Percentiles rank a stretch among this genome's conserved stretches.
phyloP scores from a whole-genome alignment of 1,284 basidiomycete genomes.

The Flammula alnicola region DNA sequence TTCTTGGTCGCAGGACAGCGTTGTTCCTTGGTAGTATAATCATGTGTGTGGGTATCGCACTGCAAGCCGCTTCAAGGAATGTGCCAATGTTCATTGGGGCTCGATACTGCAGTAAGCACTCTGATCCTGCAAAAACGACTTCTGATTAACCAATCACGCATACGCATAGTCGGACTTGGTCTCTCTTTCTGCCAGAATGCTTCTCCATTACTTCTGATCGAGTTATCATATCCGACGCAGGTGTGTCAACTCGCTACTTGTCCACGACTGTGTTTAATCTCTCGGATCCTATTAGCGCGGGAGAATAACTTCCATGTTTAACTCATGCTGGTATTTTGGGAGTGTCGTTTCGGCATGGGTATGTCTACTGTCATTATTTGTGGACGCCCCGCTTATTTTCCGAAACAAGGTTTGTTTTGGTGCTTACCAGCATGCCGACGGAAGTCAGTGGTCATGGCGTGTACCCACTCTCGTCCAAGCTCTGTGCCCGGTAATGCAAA shows the following conservation, averaged over 20 bases:
- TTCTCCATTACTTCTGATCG: slow-evolving; percentile 67
- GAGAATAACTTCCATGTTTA: slow-evolving; percentile 65
- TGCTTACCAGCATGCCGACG: slow-evolving; percentile 49
- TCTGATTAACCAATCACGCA: slow-evolving; percentile 1
- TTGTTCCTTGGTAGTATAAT: slow-evolving; percentile 62
- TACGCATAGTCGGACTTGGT: slow-evolving; percentile 61
- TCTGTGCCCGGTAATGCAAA: slow-evolving; percentile 62
- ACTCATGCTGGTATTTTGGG: slow-evolving; percentile 67
- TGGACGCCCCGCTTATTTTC: slow-evolving; percentile 1
- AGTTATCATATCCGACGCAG: slow-evolving; percentile 75
- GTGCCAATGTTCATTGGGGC: slow-evolving; percentile 62
- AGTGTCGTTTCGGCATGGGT: slow-evolving; percentile 64
- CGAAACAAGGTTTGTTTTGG: slow-evolving; percentile 54
- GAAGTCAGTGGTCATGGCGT: slow-evolving; percentile 66
- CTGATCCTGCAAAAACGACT: not conserved
- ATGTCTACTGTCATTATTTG: slow-evolving; percentile 23
- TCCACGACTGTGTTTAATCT: slow-evolving; percentile 3
- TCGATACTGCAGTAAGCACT: slow-evolving; percentile 55
- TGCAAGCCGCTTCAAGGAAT: slow-evolving; percentile 54
- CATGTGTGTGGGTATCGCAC: slow-evolving; percentile 62
- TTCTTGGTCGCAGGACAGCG: slow-evolving; percentile 57
- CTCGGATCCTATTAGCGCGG: slow-evolving; percentile 45
- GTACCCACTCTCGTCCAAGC: slow-evolving; percentile 73
- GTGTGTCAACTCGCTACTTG: slow-evolving; percentile 34
- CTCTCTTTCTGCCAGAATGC: slow-evolving; percentile 64